Percentiles rank a stretch among this genome's conserved stretches.
Evolutionary conservation across 2,329 filamentous ascomycete genomes (phyloP).

Genomic region (Phoma sp.): DNA sequence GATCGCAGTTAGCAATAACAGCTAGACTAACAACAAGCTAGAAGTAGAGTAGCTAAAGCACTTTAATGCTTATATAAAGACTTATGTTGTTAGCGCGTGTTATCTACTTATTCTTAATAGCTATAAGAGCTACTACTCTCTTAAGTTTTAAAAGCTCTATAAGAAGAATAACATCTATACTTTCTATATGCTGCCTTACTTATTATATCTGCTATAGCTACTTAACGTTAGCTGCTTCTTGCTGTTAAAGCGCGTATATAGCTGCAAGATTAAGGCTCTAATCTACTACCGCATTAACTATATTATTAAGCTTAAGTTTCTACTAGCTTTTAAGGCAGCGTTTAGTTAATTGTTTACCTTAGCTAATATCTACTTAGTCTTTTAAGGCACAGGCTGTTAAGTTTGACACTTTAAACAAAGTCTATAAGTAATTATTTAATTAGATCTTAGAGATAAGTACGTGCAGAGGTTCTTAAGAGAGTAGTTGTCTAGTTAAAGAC

Average conservation of each 20-base stretch:
- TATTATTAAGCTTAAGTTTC: conserved; percentile 8
- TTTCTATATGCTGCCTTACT: no score
- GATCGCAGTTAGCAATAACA: no score
- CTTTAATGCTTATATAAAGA: no score
- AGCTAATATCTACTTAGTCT: background rate
- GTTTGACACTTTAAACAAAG: background rate
- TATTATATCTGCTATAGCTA: no score
- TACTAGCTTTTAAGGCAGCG: background rate
- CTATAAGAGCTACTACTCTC: conserved; percentile 43
- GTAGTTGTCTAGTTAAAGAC: no score
- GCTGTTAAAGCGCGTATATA: conserved; percentile 43
- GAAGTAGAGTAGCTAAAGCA: no score
- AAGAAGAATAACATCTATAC: conserved; percentile 47
- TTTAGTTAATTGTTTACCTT: background rate
- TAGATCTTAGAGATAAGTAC: no score
- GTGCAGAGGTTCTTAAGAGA: no score
- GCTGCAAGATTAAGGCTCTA: conserved; percentile 35
- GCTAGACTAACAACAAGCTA: no score
- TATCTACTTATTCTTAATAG: conserved; percentile 49
- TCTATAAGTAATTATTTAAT: no score
- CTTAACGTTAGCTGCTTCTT: conserved; percentile 50
- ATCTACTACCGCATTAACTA: conserved; percentile 23
- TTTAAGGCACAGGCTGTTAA: background rate
- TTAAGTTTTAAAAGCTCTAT: conserved; percentile 47
- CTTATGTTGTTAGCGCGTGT: conserved; percentile 32